phyloP scores from a whole-genome alignment of 2,329 filamentous ascomycete species.

The Emericellopsis cladophorae region DNA sequence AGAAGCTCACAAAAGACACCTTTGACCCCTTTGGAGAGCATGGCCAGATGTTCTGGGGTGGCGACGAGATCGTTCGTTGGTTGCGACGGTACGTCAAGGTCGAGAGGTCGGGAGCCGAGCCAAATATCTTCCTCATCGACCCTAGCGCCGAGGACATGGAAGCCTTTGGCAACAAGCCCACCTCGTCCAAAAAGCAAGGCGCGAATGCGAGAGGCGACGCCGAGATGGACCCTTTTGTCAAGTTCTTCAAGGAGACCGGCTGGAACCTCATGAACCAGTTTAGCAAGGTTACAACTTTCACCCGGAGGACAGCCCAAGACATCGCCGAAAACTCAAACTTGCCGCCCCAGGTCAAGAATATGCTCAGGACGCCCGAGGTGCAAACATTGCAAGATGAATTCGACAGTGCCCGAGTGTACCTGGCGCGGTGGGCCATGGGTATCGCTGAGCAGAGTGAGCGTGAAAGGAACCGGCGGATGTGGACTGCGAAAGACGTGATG shows the following conservation, averaged over 20 bases:
- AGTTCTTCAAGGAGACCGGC: constrained; percentile 84
- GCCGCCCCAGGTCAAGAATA: constrained; percentile 72
- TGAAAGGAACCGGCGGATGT: constrained; percentile 75
- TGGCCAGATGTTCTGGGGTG: constrained; percentile 92
- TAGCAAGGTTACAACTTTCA: constrained; percentile 95
- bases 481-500: constrained; percentile 84
- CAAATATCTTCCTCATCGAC: constrained; percentile 83
- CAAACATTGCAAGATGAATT: constrained; percentile 95
- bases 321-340: constrained; percentile 83
- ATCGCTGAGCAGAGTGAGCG: constrained; percentile 94
- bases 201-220: constrained; percentile 36
- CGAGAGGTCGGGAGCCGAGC: constrained; percentile 74
- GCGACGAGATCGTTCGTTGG: constrained; percentile 90
- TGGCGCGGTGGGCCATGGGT: constrained; percentile 96
- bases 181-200: constrained; percentile 17
- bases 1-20: constrained; percentile 66
- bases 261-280: constrained; percentile 97
- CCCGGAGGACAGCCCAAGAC: constrained; percentile 79
- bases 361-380: constrained; percentile 86
- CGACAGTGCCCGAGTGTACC: constrained; percentile 86
- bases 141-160: constrained; percentile 73
- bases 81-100: constrained; percentile 71
- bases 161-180: constrained; percentile 59
- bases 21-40: constrained; percentile 84
- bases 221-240: constrained; percentile 84